phyloP scores from a whole-genome alignment of 2,329 filamentous ascomycete species.

The Colletotrichum echinochloae region DNA sequence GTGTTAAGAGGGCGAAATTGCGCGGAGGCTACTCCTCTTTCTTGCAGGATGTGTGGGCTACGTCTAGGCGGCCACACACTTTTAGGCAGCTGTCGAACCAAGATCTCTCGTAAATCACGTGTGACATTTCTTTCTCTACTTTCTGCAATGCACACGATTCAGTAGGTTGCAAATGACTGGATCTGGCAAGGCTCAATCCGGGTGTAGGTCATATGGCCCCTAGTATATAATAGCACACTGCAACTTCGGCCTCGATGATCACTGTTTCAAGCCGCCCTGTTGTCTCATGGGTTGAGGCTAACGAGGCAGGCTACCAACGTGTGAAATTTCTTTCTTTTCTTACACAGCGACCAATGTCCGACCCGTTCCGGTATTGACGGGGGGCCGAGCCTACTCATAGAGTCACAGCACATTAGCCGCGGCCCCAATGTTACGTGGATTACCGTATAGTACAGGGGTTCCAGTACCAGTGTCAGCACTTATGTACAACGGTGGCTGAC shows the following conservation, averaged over 20 bases:
- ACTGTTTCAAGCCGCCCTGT: background rate
- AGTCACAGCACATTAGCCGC: background rate
- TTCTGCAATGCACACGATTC: background rate
- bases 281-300: background rate
- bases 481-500: background rate
- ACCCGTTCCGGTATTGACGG: background rate
- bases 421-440: no score
- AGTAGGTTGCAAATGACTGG: background rate
- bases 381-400: background rate
- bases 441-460: background rate
- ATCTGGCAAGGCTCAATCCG: background rate
- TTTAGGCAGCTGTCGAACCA: background rate
- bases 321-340: background rate
- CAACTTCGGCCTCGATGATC: background rate
- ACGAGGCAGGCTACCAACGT: background rate
- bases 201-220: background rate
- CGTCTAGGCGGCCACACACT: no score
- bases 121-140: background rate
- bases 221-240: background rate
- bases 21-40: background rate
- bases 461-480: background rate
- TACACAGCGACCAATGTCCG: background rate
- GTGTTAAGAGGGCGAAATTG: background rate
- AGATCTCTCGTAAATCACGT: background rate
- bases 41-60: background rate